Evolutionary conservation across 371 early-diverging fungal species (phyloP).

Genomic region (Thermomucor indicae-seudaticae): DNA sequence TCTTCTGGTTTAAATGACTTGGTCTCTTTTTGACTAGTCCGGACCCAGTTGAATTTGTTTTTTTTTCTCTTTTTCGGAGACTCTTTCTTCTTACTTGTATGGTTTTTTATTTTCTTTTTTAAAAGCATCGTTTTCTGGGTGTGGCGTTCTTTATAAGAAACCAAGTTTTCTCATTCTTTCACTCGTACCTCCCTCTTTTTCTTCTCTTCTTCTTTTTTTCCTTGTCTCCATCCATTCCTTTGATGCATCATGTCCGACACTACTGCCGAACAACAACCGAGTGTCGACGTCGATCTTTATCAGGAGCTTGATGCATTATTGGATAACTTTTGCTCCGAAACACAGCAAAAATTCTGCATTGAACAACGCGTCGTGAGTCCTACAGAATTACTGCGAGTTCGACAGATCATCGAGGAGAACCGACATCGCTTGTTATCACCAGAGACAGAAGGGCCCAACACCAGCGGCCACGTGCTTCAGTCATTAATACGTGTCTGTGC

Average conservation of each 20-base stretch:
- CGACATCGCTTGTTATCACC: neutral
- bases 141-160: too few relatives aligned
- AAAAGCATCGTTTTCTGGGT: too few relatives aligned
- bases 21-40: constrained; percentile 1
- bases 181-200: too few relatives aligned
- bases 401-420: constrained; percentile 12
- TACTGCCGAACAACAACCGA: constrained; percentile 1
- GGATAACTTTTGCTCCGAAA: constrained; percentile 12
- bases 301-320: constrained; percentile 14
- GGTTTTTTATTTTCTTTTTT: too few relatives aligned
- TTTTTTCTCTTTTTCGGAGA: neutral
- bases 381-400: constrained; percentile 10
- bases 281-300: constrained; percentile 9
- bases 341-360: constrained; percentile 17
- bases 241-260: constrained; percentile 3
- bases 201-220: too few relatives aligned
- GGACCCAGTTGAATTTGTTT: neutral
- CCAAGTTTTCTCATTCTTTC: too few relatives aligned
- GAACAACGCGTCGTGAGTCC: constrained; percentile 12
- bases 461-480: constrained; percentile 11
- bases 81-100: too few relatives aligned
- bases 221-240: constrained; percentile 1
- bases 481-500: constrained; percentile 8
- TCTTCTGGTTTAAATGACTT: too few relatives aligned
- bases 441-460: constrained; percentile 2